Conservation (phyloP, 2,329 filamentous ascomycete species). For the Botryotinia globosa region DNA sequence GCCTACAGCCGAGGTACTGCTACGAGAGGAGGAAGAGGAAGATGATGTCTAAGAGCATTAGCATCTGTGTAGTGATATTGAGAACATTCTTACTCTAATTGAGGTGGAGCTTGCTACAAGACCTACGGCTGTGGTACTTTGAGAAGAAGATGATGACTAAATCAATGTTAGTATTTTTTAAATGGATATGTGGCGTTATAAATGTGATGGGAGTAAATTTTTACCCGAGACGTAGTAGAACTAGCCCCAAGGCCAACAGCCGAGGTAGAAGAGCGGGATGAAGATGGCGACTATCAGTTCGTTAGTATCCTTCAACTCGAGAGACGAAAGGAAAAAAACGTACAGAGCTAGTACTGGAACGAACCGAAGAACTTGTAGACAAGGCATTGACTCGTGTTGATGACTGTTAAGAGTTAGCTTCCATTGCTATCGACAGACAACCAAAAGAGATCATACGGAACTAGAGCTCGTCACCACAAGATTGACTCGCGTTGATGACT, state of each 20-base stretch:
- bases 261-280: not conserved
- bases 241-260: not conserved
- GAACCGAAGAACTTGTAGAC: not conserved
- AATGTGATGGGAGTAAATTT: not conserved
- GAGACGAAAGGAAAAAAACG: not conserved
- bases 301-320: not conserved
- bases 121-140: not conserved
- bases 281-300: not conserved
- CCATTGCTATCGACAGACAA: not conserved
- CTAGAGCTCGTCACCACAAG: not conserved
- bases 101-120: not conserved
- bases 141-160: not conserved
- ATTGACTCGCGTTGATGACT: too few species aligned
- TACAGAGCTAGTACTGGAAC: not conserved
- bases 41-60: not conserved
- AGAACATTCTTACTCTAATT: not conserved
- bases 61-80: not conserved
- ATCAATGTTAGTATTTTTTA: not conserved
- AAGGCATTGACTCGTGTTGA: not conserved
- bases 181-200: not conserved
- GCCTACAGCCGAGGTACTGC: not conserved
- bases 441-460: not conserved
- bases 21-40: not conserved
- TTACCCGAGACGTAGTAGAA: not conserved
- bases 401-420: not conserved